A percentile compares a stretch with the other conserved stretches of the same genome.
These are phyloP conservation scores for Pleoardoris graminearum DNA, from an alignment of 2,329 filamentous ascomycete species.

Conservation along the genomic window DNA sequence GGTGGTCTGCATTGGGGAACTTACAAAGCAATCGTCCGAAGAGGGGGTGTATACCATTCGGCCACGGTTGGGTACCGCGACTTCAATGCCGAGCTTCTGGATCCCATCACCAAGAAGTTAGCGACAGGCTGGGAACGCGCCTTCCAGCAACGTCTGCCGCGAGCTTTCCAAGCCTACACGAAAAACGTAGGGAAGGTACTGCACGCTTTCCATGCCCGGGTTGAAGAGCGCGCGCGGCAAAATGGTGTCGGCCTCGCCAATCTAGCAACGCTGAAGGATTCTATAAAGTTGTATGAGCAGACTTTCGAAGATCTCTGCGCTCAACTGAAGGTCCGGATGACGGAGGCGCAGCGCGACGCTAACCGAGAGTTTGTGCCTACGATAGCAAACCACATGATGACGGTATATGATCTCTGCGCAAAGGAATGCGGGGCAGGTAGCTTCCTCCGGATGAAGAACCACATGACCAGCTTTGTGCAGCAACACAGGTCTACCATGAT, in stretches of 20 bases:
- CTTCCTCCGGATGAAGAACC: constrained; percentile 57
- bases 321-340: constrained; percentile 45
- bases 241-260: constrained; percentile 47
- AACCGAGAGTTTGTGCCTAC: constrained; percentile 59
- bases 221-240: constrained; percentile 46
- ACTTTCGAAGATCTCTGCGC: constrained; percentile 46
- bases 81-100: constrained; percentile 47
- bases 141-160: constrained; percentile 51
- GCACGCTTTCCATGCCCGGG: constrained; percentile 47
- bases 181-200: constrained; percentile 38
- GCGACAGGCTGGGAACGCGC: constrained; percentile 50
- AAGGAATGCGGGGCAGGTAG: constrained; percentile 52
- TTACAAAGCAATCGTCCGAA: constrained; percentile 60
- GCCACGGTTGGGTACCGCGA: constrained; percentile 42
- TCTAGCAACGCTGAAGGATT: constrained; percentile 46
- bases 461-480: constrained; percentile 58
- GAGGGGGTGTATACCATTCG: constrained; percentile 53
- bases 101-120: not conserved
- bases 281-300: constrained; percentile 49
- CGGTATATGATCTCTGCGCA: constrained; percentile 52
- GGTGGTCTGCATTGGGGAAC: constrained; percentile 58
- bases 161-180: constrained; percentile 45
- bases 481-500: constrained; percentile 55
- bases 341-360: constrained; percentile 54
- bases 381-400: constrained; percentile 51